Evolutionary conservation across 1,139 yeast species (phyloP).

Genomic region (Spencermartinsiella ligniputridi): DNA sequence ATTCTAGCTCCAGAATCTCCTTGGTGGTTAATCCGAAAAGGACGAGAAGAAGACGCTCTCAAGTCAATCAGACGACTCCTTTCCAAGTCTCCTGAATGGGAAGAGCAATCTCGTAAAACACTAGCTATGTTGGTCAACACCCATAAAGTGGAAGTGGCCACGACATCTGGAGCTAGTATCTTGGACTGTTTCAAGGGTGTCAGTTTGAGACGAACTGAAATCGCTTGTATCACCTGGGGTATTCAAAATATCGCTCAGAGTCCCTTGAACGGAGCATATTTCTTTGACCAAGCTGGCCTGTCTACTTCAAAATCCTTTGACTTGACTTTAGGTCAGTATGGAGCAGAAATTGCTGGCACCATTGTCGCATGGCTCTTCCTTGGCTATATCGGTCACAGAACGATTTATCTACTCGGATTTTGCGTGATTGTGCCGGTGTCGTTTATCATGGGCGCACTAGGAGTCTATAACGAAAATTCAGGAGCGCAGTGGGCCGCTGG

Average conservation of each 20-base stretch:
- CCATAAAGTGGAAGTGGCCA: constrained; percentile 40
- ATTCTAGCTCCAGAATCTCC: constrained; percentile 49
- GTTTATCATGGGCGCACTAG: constrained; percentile 26
- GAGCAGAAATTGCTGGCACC: constrained; percentile 40
- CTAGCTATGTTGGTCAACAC: constrained; percentile 32
- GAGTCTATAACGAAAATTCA: constrained; percentile 3
- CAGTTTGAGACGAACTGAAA: constrained; percentile 51
- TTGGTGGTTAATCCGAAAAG: constrained; percentile 47
- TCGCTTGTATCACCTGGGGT: constrained; percentile 40
- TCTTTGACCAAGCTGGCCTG: constrained; percentile 20
- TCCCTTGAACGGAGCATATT: constrained; percentile 11
- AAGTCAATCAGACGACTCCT: constrained; percentile 24
- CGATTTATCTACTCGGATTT: constrained; percentile 44
- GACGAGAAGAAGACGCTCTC: constrained; percentile 39
- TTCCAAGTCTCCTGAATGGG: constrained; percentile 22
- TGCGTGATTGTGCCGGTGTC: constrained; percentile 35
- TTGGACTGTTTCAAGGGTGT: constrained; percentile 46
- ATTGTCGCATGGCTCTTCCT: constrained; percentile 48
- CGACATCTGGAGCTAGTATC: constrained; percentile 34
- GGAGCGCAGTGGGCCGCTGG: constrained; percentile 20
- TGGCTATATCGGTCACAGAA: constrained; percentile 44
- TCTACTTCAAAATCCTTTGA: constrained; percentile 12
- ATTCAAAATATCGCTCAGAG: constrained; percentile 15
- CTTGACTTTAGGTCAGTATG: constrained; percentile 19
- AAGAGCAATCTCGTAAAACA: constrained; percentile 15